phyloP scores from a whole-genome alignment of 108 stramenopile species.

The Cylindrotheca closterium region DNA sequence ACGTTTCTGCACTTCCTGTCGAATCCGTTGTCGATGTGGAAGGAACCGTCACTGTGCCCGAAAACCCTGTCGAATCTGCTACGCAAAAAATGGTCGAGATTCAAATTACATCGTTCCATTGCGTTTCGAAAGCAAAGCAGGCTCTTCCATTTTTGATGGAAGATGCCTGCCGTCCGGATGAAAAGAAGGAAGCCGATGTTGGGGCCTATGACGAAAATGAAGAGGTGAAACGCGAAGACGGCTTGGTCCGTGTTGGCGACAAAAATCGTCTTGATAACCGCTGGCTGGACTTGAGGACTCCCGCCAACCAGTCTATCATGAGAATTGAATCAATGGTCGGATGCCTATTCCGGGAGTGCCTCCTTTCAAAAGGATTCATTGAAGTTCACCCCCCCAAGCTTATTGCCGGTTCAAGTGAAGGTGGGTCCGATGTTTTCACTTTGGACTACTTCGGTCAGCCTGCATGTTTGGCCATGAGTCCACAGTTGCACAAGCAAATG shows the following conservation, averaged over 20 bases:
- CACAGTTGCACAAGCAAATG: slow-evolving; percentile 99
- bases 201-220: slow-evolving; percentile 65
- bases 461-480: slow-evolving; percentile 97
- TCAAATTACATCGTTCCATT: slow-evolving; percentile 81
- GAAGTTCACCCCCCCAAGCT: slow-evolving; percentile 99
- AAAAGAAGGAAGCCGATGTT: slow-evolving; percentile 76
- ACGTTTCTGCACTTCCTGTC: slow-evolving; percentile 77
- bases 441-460: slow-evolving; percentile 95
- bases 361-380: slow-evolving; percentile 87
- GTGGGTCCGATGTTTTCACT: slow-evolving; percentile 95
- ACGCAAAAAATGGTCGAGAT: slow-evolving; percentile 96
- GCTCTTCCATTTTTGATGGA: slow-evolving; percentile 96
- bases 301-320: slow-evolving; percentile 98
- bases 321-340: slow-evolving; percentile 96
- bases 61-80: slow-evolving; percentile 83
- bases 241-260: slow-evolving; percentile 78
- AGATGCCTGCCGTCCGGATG: slow-evolving; percentile 94
- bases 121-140: slow-evolving; percentile 82
- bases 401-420: slow-evolving; percentile 96
- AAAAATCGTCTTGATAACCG: slow-evolving; percentile 94
- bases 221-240: slow-evolving; percentile 64
- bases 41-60: slow-evolving; percentile 79
- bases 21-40: slow-evolving; percentile 96
- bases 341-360: slow-evolving; percentile 90
- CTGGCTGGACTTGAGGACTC: slow-evolving; percentile 97